A percentile compares a stretch with the other conserved stretches of the same genome.
phyloP scores from a whole-genome alignment of 2,329 filamentous ascomycete genomes.

The Verticillium nubilum region DNA sequence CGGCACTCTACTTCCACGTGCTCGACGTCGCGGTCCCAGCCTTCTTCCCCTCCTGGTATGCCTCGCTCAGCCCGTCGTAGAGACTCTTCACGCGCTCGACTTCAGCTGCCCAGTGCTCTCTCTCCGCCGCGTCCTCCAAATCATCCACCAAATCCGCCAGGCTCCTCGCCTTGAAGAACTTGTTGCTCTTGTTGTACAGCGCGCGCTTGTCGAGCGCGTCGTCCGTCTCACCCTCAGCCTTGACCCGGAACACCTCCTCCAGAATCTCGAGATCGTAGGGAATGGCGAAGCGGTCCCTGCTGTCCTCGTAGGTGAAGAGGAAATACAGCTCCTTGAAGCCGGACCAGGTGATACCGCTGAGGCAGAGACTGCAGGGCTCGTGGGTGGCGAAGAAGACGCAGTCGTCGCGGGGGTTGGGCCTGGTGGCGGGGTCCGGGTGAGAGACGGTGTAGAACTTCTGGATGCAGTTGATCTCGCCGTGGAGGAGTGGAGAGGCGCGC shows the following conservation, averaged over 20 bases:
- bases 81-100: slow-evolving; percentile 41
- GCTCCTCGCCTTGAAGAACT: slow-evolving; percentile 44
- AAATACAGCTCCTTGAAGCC: slow-evolving; percentile 53
- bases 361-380: slow-evolving; percentile 53
- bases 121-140: slow-evolving; percentile 28
- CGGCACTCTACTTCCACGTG: slow-evolving; percentile 35
- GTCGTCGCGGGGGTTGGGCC: slow-evolving; percentile 33
- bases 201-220: slow-evolving; percentile 30
- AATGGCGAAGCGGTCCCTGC: slow-evolving; percentile 47
- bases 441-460: slow-evolving; percentile 45
- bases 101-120: slow-evolving; percentile 28
- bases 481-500: slow-evolving; percentile 45
- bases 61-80: slow-evolving; percentile 39
- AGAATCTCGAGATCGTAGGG: slow-evolving; percentile 55
- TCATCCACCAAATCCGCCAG: slow-evolving; percentile 32
- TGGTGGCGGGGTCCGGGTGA: slow-evolving; percentile 25
- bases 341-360: slow-evolving; percentile 53
- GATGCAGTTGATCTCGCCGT: slow-evolving; percentile 58
- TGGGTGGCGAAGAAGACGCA: slow-evolving; percentile 55
- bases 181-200: slow-evolving; percentile 51
- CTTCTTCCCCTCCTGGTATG: slow-evolving; percentile 43
- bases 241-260: slow-evolving; percentile 48
- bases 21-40: slow-evolving; percentile 37
- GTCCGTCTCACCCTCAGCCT: slow-evolving; percentile 27
- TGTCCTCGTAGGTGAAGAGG: slow-evolving; percentile 55